Conservation (phyloP, 371 early-diverging fungal species). For the Syncephalastrum contaminatum region DNA sequence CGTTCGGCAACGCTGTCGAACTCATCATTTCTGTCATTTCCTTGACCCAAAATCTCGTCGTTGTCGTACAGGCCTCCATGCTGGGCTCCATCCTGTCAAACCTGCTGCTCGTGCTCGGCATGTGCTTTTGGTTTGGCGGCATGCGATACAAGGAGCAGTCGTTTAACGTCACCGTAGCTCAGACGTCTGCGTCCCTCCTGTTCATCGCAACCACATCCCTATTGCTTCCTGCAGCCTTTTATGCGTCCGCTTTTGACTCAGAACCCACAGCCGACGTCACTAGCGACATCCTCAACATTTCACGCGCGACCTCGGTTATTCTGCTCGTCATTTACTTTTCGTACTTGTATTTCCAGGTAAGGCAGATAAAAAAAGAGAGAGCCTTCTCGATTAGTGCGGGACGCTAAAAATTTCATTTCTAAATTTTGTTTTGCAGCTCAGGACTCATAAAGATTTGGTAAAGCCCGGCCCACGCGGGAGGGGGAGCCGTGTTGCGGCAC, state of each 20-base stretch:
- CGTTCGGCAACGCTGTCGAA: slow-evolving; percentile 88
- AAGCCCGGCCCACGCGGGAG: slow-evolving; percentile 10
- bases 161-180: slow-evolving; percentile 81
- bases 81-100: slow-evolving; percentile 89
- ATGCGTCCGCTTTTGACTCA: slow-evolving; percentile 35
- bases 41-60: slow-evolving; percentile 67
- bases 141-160: slow-evolving; percentile 62
- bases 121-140: slow-evolving; percentile 83
- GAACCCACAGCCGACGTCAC: slow-evolving; percentile 23
- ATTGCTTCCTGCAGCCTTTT: slow-evolving; percentile 80
- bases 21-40: slow-evolving; percentile 79
- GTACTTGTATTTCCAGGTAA: slow-evolving; percentile 75
- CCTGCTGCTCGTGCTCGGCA: slow-evolving; percentile 72
- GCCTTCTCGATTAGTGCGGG: neutral
- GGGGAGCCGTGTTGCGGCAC: too few species aligned
- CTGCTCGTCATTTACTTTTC: slow-evolving; percentile 71
- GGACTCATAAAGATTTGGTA: slow-evolving; percentile 68
- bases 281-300: slow-evolving; percentile 55
- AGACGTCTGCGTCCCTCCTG: slow-evolving; percentile 75
- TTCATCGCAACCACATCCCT: slow-evolving; percentile 74
- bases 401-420: slow-evolving; percentile 2
- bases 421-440: slow-evolving; percentile 37
- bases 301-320: slow-evolving; percentile 71
- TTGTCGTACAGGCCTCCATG: slow-evolving; percentile 86
- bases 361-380: neutral